Evolutionary conservation across 345 rosid species (phyloP), one percentile per base, ranked within the genome.

Genomic region (Melaleuca alternifolia): DNA sequence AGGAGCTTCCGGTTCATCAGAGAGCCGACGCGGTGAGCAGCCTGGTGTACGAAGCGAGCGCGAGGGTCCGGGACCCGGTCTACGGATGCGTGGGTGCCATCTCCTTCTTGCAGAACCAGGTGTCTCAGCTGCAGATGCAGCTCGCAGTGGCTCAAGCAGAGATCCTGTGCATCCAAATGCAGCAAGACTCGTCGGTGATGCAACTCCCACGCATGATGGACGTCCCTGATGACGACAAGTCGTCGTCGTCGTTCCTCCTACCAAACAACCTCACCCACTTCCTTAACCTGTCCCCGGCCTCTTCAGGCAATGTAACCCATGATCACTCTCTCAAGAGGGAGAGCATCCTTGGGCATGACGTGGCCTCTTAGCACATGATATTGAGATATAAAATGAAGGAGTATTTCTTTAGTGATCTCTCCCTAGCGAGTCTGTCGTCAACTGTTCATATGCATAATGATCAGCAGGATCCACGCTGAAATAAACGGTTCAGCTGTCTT

Each of bases 71-170:
- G 77, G 95, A 94, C 87, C 96, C 96, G 0, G 96, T 94, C 33
- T 94, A 94, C 51, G 96, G 96, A 20, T 93, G 95, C 41, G 95
- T 94, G 11, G 96, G 95, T 2, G 93, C 93, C 30, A 94, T 94
- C 28, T 93, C 95, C 46, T 90, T 46, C 79, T 84, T 94, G 21
- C 95, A 94, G 86, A 94, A 89, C 88, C 94, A 94, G 83, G 95
- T 94, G 15, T 92, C 93, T 5, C 90, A 93, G 89, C 89, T 94
- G 54, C 92, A 94, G 88, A 92, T 90, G 93, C 93, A 94, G 82
- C 89, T 94, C n/a, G 93, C 95, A 1, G 90, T 91, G 50, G 95
- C 95, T 51, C 93, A 94, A 50, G 92, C 96, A 21, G 94, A 94
- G 91, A 92, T 94, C 8, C 85, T 91, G 12, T 91, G 93, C 91